These are phyloP conservation scores for Fonsecaea nubica DNA, from an alignment of 2,329 filamentous ascomycete species.

Conservation along the genomic window DNA sequence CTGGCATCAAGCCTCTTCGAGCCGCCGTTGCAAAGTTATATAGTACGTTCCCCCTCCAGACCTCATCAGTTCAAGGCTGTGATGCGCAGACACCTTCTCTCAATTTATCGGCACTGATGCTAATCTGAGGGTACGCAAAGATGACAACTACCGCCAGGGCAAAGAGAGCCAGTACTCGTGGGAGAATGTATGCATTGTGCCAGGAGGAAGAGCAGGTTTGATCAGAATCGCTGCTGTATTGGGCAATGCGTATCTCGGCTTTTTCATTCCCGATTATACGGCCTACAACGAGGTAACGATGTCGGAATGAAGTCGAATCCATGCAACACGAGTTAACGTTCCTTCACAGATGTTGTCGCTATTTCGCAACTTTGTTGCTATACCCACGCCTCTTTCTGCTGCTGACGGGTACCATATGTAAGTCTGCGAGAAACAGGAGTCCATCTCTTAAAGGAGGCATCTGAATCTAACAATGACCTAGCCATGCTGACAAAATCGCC, in stretches of 20 bases:
- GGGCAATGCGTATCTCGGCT: conserved; percentile 88
- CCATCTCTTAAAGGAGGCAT: neutral
- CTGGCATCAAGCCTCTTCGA: conserved; percentile 88
- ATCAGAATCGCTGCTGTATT: conserved; percentile 94
- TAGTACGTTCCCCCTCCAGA: conserved; percentile 50
- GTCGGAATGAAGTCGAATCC: neutral
- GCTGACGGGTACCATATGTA: conserved; percentile 86
- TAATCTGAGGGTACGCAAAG: neutral
- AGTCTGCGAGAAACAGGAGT: neutral
- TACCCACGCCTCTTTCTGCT: conserved; percentile 82
- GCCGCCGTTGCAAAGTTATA: conserved; percentile 90
- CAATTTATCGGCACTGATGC: neutral
- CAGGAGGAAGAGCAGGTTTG: conserved; percentile 81
- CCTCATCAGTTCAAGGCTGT: neutral
- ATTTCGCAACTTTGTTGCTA: conserved; percentile 91
- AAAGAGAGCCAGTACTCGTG: conserved; percentile 91
- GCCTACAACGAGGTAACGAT: conserved; percentile 77
- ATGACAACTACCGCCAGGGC: conserved; percentile 85
- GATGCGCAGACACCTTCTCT: neutral
- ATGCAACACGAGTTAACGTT: neutral
- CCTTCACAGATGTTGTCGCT: conserved; percentile 75
- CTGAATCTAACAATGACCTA: neutral
- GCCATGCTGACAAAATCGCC: conserved; percentile 85
- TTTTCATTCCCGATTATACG: conserved; percentile 95
- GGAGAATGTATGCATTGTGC: conserved; percentile 97